Evolutionary conservation across 1,284 basidiomycete species (phyloP).

Genomic region (Ceraceosorus guamensis): DNA sequence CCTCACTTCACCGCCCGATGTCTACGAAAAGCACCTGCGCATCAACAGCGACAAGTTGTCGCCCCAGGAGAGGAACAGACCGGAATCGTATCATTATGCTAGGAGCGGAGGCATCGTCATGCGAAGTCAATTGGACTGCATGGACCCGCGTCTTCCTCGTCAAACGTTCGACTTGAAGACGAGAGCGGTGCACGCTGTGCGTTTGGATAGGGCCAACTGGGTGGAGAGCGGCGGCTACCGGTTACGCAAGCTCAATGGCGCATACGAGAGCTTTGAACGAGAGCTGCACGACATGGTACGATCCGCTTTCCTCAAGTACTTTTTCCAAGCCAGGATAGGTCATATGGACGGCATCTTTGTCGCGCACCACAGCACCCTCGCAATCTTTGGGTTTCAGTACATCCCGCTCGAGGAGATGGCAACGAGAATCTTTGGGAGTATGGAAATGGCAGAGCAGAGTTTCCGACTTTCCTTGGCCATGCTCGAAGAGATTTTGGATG

Average conservation of each 20-base stretch:
- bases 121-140: constrained; percentile 90
- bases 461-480: constrained; percentile 70
- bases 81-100: constrained; percentile 43
- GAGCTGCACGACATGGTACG: constrained; percentile 67
- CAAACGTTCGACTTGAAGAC: constrained; percentile 95
- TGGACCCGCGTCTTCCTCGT: constrained; percentile 72
- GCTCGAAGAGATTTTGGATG: constrained; percentile 64
- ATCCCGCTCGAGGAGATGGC: constrained; percentile 83
- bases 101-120: constrained; percentile 73
- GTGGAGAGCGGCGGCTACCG: constrained; percentile 51
- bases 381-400: constrained; percentile 92
- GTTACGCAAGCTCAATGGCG: constrained; percentile 34
- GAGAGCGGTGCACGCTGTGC: constrained; percentile 73
- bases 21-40: constrained; percentile 63
- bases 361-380: constrained; percentile 85
- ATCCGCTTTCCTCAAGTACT: constrained; percentile 90
- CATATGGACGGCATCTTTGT: constrained; percentile 95
- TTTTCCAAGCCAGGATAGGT: constrained; percentile 89
- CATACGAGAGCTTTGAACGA: constrained; percentile 46
- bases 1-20: constrained; percentile 62
- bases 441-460: constrained; percentile 61
- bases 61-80: constrained; percentile 49
- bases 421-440: constrained; percentile 63
- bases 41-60: constrained; percentile 40
- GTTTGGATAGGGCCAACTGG: constrained; percentile 78